Evolutionary conservation across 768 basidiomycete species (phyloP), one percentile per base, ranked within the genome.

Genomic region (Symmetrospora coprosmae): DNA sequence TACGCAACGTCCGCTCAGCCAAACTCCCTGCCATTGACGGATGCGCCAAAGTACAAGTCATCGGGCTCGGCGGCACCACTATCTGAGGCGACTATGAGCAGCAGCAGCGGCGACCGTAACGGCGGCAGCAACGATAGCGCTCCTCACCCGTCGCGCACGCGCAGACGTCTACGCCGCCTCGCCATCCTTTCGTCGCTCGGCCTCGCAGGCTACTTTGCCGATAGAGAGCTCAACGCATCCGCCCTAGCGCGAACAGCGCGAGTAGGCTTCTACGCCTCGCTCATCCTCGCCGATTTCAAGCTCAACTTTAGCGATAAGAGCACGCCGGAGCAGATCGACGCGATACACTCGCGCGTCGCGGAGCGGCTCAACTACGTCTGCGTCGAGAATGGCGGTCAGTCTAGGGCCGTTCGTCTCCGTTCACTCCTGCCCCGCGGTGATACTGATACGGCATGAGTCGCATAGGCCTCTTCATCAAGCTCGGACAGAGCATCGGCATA

Each of bases 281-380:
- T 69, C 9, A 38, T 58, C 40, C 30, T 23, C 25, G 43, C 43
- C n/a, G 84, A 87, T 75, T 92, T 90, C 75, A 94, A 96, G 69
- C 71, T 84, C 50, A 90, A 91, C 73, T 94, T 92, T 66, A 81
- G 77, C 8, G 81, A 82, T 0, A 78, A 79, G 46, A 70, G 72
- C 23, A 83, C 82, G 61, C 80, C 79, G 0, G 80, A 85, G 27
- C 72, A 76, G 50, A 90, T 92, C 68, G 84, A 86, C 5, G 77
- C 80, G 27, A 74, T 96, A 2, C 91, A 96, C 64, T 80, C 86
- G 65, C 80, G 91, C 41, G 86, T 90, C 9, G 89, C 87, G 0
- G 76, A 82, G 19, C 76, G 87, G 52, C 75, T 96, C 61, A 83
- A 80, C 64, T 74, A 83, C 69, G 76, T 94, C 45, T 80, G 89